Evolutionary conservation across 768 basidiomycete species (phyloP).

Genomic region (Coprinopsis cinerea): DNA sequence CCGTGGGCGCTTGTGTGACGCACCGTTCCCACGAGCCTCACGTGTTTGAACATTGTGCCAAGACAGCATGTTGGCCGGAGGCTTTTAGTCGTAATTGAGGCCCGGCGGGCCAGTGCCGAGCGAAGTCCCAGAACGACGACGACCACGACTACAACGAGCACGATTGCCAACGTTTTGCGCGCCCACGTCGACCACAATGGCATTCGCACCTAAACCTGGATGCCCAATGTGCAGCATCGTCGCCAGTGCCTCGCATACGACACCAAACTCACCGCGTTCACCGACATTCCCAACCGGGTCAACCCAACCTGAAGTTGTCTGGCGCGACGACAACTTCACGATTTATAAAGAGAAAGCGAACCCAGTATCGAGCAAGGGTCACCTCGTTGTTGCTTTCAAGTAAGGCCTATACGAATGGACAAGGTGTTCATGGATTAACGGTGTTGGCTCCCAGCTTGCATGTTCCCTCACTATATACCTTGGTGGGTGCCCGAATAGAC

Average conservation of each 20-base stretch:
- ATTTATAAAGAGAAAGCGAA: constrained; percentile 64
- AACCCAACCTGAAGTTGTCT: constrained; percentile 55
- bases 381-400: constrained; percentile 75
- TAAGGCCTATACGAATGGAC: constrained; percentile 24
- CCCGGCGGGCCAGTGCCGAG: too few relatives aligned
- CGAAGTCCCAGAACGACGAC: not conserved
- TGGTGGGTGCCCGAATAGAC: constrained; percentile 39
- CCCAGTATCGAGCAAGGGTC: constrained; percentile 68
- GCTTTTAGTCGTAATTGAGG: not conserved
- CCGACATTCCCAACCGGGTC: constrained; percentile 42
- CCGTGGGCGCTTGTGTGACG: too few relatives aligned
- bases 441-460: constrained; percentile 45
- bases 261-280: constrained; percentile 37
- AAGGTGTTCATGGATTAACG: constrained; percentile 4
- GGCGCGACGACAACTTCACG: constrained; percentile 75
- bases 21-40: too few relatives aligned
- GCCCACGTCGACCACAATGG: constrained; percentile 18
- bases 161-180: not conserved
- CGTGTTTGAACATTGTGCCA: too few relatives aligned
- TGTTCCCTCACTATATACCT: constrained; percentile 70
- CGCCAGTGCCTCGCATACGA: constrained; percentile 42
- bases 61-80: too few relatives aligned
- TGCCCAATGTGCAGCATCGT: constrained; percentile 78
- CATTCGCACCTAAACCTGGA: constrained; percentile 61
- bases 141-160: not conserved